Evolutionary conservation across 2,329 filamentous ascomycete genomes (phyloP).

Genomic region (Cladosporium sp.): DNA sequence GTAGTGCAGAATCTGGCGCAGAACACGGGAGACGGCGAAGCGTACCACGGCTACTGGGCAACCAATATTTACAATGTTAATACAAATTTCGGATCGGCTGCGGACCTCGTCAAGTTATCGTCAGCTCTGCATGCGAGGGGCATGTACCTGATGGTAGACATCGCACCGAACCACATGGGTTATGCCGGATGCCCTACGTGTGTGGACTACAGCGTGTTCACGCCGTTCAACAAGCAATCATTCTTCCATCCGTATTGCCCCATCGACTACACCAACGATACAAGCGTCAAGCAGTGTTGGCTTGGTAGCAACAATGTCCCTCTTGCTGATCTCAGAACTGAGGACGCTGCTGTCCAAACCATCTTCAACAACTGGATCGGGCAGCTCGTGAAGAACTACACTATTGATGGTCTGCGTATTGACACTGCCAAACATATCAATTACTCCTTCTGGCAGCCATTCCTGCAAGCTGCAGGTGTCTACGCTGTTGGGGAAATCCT

Average conservation of each 20-base stretch:
- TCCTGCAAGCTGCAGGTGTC: slow-evolving; percentile 23
- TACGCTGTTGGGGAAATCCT: slow-evolving; percentile 31
- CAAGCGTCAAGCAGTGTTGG: slow-evolving; percentile 37
- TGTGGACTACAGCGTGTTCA: slow-evolving; percentile 25
- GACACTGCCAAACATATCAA: slow-evolving; percentile 31
- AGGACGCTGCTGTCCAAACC: slow-evolving; percentile 33
- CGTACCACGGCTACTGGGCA: slow-evolving; percentile 43
- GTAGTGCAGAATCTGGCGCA: slow-evolving; percentile 28
- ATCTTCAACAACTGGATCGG: slow-evolving; percentile 36
- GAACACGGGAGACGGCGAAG: slow-evolving; percentile 28
- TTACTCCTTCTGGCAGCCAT: slow-evolving; percentile 26
- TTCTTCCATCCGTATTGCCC: slow-evolving; percentile 49
- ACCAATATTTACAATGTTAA: slow-evolving; percentile 42
- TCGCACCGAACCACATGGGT: slow-evolving; percentile 39
- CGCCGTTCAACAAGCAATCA: slow-evolving; percentile 37
- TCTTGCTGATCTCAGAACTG: slow-evolving; percentile 43
- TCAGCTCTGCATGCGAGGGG: slow-evolving; percentile 39
- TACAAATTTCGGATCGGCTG: slow-evolving; percentile 39
- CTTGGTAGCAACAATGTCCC: slow-evolving; percentile 44
- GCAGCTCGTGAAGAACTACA: slow-evolving; percentile 36
- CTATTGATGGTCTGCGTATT: slow-evolving; percentile 31
- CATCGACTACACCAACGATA: slow-evolving; percentile 47
- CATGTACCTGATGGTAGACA: slow-evolving; percentile 46
- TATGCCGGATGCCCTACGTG: slow-evolving; percentile 16
- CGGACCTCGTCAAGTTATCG: slow-evolving; percentile 39